A percentile compares a stretch with the other conserved stretches of the same genome.
These are phyloP conservation scores for Rhodotorula sp. DNA, from an alignment of 1,284 basidiomycete species.

Conservation along the genomic window DNA sequence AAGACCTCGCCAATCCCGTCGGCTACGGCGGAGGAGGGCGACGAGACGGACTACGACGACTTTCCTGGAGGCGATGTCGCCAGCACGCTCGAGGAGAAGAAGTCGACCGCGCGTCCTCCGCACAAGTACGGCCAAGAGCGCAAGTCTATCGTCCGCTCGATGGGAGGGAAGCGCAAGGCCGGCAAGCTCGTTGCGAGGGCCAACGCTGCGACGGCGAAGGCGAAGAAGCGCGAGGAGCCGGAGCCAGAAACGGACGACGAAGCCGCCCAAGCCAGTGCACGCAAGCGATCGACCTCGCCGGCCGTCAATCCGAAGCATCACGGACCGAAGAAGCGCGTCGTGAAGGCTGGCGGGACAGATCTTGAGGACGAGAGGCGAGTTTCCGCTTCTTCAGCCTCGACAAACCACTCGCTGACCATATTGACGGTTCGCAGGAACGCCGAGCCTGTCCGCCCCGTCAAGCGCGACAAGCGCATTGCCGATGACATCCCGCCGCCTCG, in stretches of 20 bases:
- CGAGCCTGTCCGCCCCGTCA: background rate
- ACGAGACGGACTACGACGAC: slow-evolving; percentile 17
- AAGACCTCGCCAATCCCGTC: background rate
- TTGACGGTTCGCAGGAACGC: background rate
- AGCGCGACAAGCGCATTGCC: slow-evolving; percentile 13
- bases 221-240: background rate
- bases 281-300: background rate
- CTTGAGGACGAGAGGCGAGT: too few relatives aligned
- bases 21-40: background rate
- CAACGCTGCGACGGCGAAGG: background rate
- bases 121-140: background rate
- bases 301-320: background rate
- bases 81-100: slow-evolving; percentile 4
- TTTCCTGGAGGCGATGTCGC: background rate
- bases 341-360: too few relatives aligned
- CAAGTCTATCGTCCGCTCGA: background rate
- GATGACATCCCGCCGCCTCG: slow-evolving; percentile 13
- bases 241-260: background rate
- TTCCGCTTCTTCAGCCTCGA: too few relatives aligned
- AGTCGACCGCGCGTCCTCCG: background rate
- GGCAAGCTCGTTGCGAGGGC: background rate
- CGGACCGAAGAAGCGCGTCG: background rate
- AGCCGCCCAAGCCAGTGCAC: background rate
- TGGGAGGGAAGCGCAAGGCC: background rate
- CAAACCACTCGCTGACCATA: background rate